A percentile compares a stretch with the other conserved stretches of the same genome.
Evolutionary conservation across 164 flowering plant genomes (phyloP).

Genomic region (Dillenia suffruticosa): DNA sequence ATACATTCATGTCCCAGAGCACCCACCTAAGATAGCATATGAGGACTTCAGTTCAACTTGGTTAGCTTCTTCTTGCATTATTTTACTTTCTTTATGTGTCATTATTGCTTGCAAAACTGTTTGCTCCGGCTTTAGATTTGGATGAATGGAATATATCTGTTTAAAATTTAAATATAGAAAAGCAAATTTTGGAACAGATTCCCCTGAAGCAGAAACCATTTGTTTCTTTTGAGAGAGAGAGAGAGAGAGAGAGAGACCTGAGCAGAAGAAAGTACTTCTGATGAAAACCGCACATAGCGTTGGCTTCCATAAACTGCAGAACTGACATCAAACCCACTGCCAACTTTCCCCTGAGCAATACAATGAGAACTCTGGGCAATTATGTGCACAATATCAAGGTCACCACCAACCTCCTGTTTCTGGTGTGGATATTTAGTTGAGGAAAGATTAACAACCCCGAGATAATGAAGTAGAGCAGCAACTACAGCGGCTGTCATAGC

Average conservation of each 20-base stretch:
- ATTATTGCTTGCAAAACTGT: too few relatives aligned
- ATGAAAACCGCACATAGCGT: constrained; percentile 92
- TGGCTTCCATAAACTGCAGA: constrained; percentile 99
- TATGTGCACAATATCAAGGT: constrained; percentile 79
- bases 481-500: constrained; percentile 99
- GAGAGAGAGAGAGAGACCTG: constrained; percentile 63
- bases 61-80: too few relatives aligned
- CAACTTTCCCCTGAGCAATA: constrained; percentile 98
- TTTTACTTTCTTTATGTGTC: too few relatives aligned
- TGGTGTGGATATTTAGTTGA: constrained; percentile 18
- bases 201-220: too few relatives aligned
- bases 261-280: constrained; percentile 84
- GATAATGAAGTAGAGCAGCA: constrained; percentile 88
- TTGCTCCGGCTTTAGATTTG: too few relatives aligned
- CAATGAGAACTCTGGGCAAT: constrained; percentile 96
- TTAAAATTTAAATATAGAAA: too few relatives aligned
- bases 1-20: too few relatives aligned
- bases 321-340: constrained; percentile 99
- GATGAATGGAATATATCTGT: too few relatives aligned
- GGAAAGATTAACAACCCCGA: constrained; percentile 74
- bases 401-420: constrained; percentile 22
- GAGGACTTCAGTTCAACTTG: too few relatives aligned
- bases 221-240: not conserved
- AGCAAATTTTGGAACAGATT: too few relatives aligned
- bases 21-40: too few relatives aligned